phyloP scores from a whole-genome alignment of 352 stramenopile species.

The Globisporangium heterothallicum region DNA sequence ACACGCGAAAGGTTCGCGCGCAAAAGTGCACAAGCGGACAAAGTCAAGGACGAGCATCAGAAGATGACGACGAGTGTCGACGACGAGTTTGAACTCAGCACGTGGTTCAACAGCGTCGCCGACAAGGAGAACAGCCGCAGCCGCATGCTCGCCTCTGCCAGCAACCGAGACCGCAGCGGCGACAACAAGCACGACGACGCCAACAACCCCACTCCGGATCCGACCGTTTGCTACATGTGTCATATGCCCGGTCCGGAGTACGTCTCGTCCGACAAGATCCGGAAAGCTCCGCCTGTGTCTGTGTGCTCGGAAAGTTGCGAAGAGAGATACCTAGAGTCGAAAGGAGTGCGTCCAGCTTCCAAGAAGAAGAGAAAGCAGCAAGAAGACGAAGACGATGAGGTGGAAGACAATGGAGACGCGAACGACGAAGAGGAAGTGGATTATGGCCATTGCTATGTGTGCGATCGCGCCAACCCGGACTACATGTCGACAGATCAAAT shows the following conservation, averaged over 20 bases:
- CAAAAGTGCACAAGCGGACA: constrained; percentile 15
- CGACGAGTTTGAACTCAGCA: constrained; percentile 71
- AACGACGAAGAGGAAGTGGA: constrained; percentile 14
- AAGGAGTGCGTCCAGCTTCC: constrained; percentile 32
- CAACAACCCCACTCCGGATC: constrained; percentile 8
- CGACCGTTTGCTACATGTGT: constrained; percentile 50
- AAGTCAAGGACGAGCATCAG: constrained; percentile 23
- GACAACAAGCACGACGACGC: constrained; percentile 39
- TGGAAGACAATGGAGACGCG: constrained; percentile 11
- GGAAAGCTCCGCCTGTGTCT: constrained; percentile 47
- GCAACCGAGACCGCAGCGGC: constrained; percentile 24
- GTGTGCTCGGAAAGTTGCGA: constrained; percentile 56
- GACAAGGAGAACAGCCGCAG: constrained; percentile 11
- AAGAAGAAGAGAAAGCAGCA: constrained; percentile 15
- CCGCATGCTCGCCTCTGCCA: constrained; percentile 13
- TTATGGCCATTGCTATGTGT: constrained; percentile 55
- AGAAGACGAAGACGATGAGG: constrained; percentile 13
- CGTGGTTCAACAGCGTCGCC: constrained; percentile 65
- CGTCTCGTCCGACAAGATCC: constrained; percentile 55
- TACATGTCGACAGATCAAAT: constrained; percentile 60
- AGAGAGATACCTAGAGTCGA: constrained; percentile 46
- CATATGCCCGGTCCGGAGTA: constrained; percentile 53
- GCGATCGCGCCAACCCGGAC: constrained; percentile 46
- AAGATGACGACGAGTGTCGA: constrained; percentile 29
- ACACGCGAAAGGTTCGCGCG: constrained; percentile 13